Base-by-base conservation (phyloP, 768 basidiomycete species). In the Neoboletus magnificus region DNA sequence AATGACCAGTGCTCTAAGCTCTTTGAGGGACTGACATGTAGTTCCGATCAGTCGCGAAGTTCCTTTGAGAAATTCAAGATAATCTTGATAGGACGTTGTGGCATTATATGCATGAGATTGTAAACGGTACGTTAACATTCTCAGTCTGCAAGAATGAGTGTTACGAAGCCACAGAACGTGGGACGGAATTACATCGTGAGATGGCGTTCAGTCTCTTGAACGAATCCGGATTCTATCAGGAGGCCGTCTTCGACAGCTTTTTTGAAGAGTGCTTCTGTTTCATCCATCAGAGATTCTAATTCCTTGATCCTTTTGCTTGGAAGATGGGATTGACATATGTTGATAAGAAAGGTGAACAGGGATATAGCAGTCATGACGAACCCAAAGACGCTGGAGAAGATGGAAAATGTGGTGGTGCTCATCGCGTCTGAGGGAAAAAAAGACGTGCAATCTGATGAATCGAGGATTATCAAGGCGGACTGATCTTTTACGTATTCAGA, bases 181-280 rank as follows among this genome's bases (percentile, higher is more conserved):
- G 5, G 18, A n/a, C 1, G 8, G 11, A 22, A 11, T 48, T 20
- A 39, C 59, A 6, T 47, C 22, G 15, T 18, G 0, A 56, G 54
- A 29, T 23, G 47, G n/a, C 15, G 20, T 23, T 41, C 30, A 7
- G 43, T 56, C 29, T 27, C 20, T 5, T 0, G 11, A 30, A 57
- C n/a, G 10, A 56, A 25, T 0, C 2, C 18, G 1, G 16, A 48
- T 16, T 61, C 60, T 7, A 11, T 49, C 22, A 61, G 23, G 13
- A 50, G 39, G 8, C 55, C 60, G 1, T 46, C 59, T 40, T 61
- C 59, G 12, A 56, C 12, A 20, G 47, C 29, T n/a, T 52, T 42
- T 1, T 32, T 41, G 27, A 61, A 52, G 18, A 18, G 22, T 1
- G 29, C 13, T n/a, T 60, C 53, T 5, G 52, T 48, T 25, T 45